Conservation (phyloP, 2,329 filamentous ascomycete species). For the Ascochyta clinopodiicola region DNA sequence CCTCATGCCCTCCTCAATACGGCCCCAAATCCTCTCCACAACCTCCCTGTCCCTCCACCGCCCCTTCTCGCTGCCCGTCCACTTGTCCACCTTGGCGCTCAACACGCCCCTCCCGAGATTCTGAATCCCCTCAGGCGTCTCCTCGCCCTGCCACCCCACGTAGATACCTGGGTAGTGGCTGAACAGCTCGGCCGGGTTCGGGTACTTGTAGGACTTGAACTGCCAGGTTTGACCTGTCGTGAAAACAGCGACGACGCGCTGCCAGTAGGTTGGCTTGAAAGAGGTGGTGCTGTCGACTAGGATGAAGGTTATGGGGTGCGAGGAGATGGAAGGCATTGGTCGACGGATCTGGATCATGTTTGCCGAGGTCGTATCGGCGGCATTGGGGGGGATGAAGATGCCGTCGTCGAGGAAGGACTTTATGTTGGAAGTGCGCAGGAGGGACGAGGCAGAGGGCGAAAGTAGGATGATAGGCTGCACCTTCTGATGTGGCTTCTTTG, state of each 20-base stretch:
- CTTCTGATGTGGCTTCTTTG: slow-evolving; percentile 53
- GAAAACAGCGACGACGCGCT: slow-evolving; percentile 92
- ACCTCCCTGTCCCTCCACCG: slow-evolving; percentile 90
- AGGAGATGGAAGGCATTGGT: slow-evolving; percentile 70
- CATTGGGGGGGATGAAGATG: slow-evolving; percentile 78
- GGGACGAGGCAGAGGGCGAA: slow-evolving; percentile 91
- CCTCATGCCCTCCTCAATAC: slow-evolving; percentile 87
- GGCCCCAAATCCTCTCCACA: slow-evolving; percentile 90
- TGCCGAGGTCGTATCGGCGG: slow-evolving; percentile 63
- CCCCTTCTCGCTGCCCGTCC: slow-evolving; percentile 61
- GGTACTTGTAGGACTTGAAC: slow-evolving; percentile 98
- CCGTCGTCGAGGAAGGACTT: slow-evolving; percentile 91
- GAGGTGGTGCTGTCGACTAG: slow-evolving; percentile 91
- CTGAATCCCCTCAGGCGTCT: slow-evolving; percentile 76
- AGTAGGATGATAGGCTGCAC: slow-evolving; percentile 89
- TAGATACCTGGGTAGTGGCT: slow-evolving; percentile 85
- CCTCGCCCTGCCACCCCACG: slow-evolving; percentile 89
- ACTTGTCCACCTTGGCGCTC: slow-evolving; percentile 82
- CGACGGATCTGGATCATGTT: slow-evolving; percentile 89
- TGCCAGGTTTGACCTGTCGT: slow-evolving; percentile 98
- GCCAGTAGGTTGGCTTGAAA: slow-evolving; percentile 99
- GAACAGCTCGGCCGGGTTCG: slow-evolving; percentile 86
- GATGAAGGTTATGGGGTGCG: slow-evolving; percentile 86
- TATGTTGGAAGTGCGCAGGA: slow-evolving; percentile 94
- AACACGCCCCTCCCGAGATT: slow-evolving; percentile 87